phyloP scores from a whole-genome alignment of 1,139 yeast species.

The Scheffersomyces segobiensis region DNA sequence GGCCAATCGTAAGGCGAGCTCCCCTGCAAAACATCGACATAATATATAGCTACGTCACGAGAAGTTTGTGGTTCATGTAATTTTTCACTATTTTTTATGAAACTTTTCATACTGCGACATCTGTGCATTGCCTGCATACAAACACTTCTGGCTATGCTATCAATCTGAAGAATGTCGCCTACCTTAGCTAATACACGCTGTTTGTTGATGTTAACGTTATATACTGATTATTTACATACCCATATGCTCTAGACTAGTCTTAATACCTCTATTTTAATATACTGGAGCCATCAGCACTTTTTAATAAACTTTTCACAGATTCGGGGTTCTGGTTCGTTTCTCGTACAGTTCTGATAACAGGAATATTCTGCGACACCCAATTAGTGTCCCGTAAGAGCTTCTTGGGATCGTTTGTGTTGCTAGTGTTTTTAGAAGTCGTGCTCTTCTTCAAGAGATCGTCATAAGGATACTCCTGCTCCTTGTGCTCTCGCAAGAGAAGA shows the following conservation, averaged over 20 bases:
- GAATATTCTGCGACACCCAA: slow-evolving; percentile 72
- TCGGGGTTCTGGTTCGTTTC: slow-evolving; percentile 11
- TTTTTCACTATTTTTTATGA: not conserved
- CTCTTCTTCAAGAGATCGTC: slow-evolving; percentile 47
- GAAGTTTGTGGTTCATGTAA: not conserved
- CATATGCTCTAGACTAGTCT: not conserved
- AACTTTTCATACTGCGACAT: not conserved
- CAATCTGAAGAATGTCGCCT: not conserved
- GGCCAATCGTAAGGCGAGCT: not conserved
- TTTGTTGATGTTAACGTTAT: not conserved
- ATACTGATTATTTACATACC: not conserved
- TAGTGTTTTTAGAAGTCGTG: slow-evolving; percentile 37
- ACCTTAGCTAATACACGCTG: not conserved
- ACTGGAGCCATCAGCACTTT: too few relatives aligned
- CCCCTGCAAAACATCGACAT: not conserved
- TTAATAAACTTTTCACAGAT: not conserved
- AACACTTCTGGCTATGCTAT: not conserved
- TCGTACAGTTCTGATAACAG: slow-evolving; percentile 31
- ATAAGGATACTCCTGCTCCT: slow-evolving; percentile 70
- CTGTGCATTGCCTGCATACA: not conserved
- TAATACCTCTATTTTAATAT: not conserved
- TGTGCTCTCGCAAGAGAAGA: slow-evolving; percentile 72
- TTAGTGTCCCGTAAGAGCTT: slow-evolving; percentile 74
- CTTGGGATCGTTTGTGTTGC: slow-evolving; percentile 65
- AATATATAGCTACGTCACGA: not conserved